Evolutionary conservation across 2,329 filamentous ascomycete species (phyloP).

Genomic region (Sclerotinia nivalis): DNA sequence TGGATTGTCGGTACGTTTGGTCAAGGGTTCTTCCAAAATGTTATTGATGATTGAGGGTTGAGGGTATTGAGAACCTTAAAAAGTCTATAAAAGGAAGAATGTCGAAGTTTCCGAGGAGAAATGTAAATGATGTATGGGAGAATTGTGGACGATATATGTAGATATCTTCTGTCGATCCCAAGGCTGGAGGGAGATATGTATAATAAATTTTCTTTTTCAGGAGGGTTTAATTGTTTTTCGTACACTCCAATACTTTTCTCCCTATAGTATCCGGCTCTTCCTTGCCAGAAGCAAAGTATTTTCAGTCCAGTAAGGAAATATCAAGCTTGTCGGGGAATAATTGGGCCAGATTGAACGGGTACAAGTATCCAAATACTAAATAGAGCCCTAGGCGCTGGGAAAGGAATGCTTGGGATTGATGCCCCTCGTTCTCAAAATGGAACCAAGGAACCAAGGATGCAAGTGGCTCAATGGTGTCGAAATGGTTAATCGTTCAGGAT

Average conservation of each 20-base stretch:
- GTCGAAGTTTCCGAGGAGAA: conserved; percentile 12
- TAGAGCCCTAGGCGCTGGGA: conserved; percentile 21
- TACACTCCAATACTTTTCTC: conserved; percentile 22
- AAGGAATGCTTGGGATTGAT: conserved; percentile 25
- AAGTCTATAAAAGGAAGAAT: conserved; percentile 22
- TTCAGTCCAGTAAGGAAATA: conserved; percentile 21
- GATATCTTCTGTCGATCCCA: conserved; percentile 5
- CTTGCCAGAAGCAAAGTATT: conserved; percentile 23
- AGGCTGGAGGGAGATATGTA: conserved; percentile 20
- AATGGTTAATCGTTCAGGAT: conserved; percentile 14
- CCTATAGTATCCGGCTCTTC: conserved; percentile 14
- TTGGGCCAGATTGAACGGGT: conserved; percentile 17
- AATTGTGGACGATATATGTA: conserved; percentile 14
- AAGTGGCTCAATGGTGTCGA: conserved; percentile 17
- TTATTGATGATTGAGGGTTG: not conserved
- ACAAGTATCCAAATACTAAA: conserved; percentile 6
- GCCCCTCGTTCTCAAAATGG: conserved; percentile 23
- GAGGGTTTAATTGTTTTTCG: conserved; percentile 22
- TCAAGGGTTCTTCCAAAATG: conserved; percentile 10
- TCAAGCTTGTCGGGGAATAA: conserved; percentile 11
- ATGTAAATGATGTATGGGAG: conserved; percentile 17
- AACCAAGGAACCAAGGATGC: conserved; percentile 22
- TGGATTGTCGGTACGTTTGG: not conserved
- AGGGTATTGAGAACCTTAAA: conserved; percentile 5
- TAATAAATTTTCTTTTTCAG: conserved; percentile 14